Evolutionary conservation across 495 filamentous ascomycete species (phyloP), one percentile per base, ranked within the genome.

Genomic region (Pyrenula massariospora): DNA sequence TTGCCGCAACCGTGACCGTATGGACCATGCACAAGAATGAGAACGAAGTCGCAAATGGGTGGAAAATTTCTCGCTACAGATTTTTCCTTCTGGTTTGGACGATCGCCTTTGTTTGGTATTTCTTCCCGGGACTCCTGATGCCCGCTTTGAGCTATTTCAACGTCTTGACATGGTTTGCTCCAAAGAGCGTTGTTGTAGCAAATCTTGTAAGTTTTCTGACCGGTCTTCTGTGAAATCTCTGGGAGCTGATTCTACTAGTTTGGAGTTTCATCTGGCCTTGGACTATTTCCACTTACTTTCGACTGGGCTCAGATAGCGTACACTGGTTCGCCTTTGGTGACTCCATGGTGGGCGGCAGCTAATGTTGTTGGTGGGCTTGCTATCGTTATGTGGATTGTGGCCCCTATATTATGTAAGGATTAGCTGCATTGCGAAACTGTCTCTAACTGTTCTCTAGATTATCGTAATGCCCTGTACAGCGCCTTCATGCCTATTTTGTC

Each of bases 301-400:
- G 91, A 96, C 70, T 96, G 91, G 91, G 83, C 87, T 0, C 91
- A 95, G 69, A 84, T 96, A 48, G 89, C 91, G 10, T 95, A 91
- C 61, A 94, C 92, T 58, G 87, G 88, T 12, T 93, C 87, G 24
- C 91, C 91, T 0, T 75, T 96, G 0, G 70, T 95, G 22, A 89
- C 87, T 0, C 91, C 91, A 0, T 95, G 91, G 64, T 95, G 91
- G 91, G 91, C 91, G 3, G 88, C 89, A 1, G 74, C 89, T 60
- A 95, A 95, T 66, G 89, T 95, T 22, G 83, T 95, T 53, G 85
- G 84, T 22, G 90, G 90, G 1, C 78, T 95, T 58, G 83, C 89
- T 1, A 69, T 91, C 21, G 87, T 95, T 49, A 95, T 92, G 85
- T 95, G 89, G 89, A 73, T 95, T 36, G 73, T 91, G 25, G 89